Conservation (phyloP, 805 yeast species). For the Pichia nakasei region DNA sequence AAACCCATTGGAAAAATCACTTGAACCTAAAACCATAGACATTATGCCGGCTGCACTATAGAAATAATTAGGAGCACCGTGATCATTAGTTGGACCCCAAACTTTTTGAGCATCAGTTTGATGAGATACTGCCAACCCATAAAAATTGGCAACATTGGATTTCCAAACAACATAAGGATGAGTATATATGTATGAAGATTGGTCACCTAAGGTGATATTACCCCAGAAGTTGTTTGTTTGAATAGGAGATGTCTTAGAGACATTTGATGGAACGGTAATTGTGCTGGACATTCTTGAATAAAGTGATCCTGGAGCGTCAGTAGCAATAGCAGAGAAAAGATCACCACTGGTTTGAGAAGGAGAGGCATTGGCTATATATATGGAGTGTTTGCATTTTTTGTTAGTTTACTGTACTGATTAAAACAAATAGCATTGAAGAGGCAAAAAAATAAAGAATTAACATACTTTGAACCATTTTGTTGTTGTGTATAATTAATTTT, state of each 20-base stretch:
- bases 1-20: conserved; percentile 36
- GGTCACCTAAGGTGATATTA: conserved; percentile 50
- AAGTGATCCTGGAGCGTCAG: conserved; percentile 37
- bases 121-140: conserved; percentile 59
- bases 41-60: conserved; percentile 47
- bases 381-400: not conserved
- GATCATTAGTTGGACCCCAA: conserved; percentile 39
- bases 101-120: conserved; percentile 35
- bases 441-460: no score
- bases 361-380: not conserved
- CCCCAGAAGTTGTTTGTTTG: conserved; percentile 74
- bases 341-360: conserved; percentile 5
- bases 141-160: conserved; percentile 30
- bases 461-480: not conserved
- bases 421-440: no score
- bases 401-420: no score
- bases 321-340: conserved; percentile 6
- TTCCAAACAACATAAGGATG: conserved; percentile 61
- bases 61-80: conserved; percentile 44
- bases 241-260: conserved; percentile 37
- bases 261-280: conserved; percentile 38
- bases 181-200: conserved; percentile 46
- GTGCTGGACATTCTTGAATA: conserved; percentile 35
- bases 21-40: conserved; percentile 47
- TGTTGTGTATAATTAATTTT: no score